Evolutionary conservation across 176 grass and related monocot genomes (phyloP).

Genomic region (Tuctoria greenei): DNA sequence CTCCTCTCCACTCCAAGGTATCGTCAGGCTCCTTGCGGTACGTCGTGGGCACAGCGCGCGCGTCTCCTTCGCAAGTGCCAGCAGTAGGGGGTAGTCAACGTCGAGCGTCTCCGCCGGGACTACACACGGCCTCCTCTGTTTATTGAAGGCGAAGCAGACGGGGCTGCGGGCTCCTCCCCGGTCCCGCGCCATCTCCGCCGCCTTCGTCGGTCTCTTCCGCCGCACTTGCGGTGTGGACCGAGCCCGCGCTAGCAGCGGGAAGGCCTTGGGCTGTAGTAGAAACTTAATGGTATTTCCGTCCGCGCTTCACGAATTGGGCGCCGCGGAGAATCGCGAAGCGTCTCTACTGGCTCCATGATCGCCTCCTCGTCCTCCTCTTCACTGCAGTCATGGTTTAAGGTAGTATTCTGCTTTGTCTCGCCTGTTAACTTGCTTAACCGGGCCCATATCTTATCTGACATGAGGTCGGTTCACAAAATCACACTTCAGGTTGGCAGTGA

Average conservation of each 20-base stretch:
- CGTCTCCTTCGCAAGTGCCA: not conserved
- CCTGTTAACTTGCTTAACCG: not conserved
- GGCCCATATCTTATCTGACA: not conserved
- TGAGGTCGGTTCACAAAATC: not conserved
- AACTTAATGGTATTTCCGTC: conserved; percentile 22
- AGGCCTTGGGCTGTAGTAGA: not conserved
- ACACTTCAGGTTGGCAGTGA: conserved; percentile 26
- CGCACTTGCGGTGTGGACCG: not conserved
- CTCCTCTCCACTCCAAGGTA: not conserved
- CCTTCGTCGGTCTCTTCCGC: not conserved
- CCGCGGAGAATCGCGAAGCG: not conserved
- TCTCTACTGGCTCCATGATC: conserved; percentile 28
- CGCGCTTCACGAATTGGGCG: conserved; percentile 10
- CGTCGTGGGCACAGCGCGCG: not conserved
- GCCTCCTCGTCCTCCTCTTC: conserved; percentile 9
- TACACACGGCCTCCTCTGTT: too few relatives aligned
- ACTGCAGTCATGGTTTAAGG: conserved; percentile 35
- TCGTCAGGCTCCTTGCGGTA: not conserved
- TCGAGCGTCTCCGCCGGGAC: not conserved
- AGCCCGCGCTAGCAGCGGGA: conserved; percentile 17
- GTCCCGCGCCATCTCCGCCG: not conserved
- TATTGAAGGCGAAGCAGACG: not conserved
- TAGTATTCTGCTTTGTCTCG: conserved; percentile 30
- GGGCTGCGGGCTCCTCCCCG: not conserved
- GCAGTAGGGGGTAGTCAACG: not conserved